Evolutionary conservation across 1,284 basidiomycete species (phyloP), one percentile per base, ranked within the genome.

Genomic region (Cerioporus squamosus): DNA sequence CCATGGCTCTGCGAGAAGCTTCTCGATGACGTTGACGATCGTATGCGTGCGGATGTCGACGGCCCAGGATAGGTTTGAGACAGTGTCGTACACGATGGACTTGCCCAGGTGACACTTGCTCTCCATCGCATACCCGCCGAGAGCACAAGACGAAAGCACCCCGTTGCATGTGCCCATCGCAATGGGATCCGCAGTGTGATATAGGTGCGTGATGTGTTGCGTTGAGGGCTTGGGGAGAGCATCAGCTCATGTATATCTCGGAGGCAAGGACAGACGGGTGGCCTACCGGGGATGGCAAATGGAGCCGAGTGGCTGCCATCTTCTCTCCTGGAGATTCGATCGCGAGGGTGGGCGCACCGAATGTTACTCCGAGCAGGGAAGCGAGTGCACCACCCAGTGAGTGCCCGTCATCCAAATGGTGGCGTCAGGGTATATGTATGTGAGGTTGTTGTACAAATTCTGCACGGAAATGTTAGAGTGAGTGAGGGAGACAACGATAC

Each of bases 401-500:
- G 74, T 97, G 95, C 97, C 97, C 17, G 86, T 87, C 42, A 98
- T 77, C 97, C 97, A 99, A 60, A 99, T 92, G 64, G 92, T 91
- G 53, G 95, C 85, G 62, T 93, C 77, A 9, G 97, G 97, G 74
- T 97, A 99, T 82, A 97, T 86, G 72, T 92, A 93, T 5, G 95
- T 91, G 51, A 99, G 68, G 78, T 98, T 95, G 80, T 96, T 93
- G 79, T 95, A 98, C 51, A 98, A 75, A 75, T 95, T 92, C 91
- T 95, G 70, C 12, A 8, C 26, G 12, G 5, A 33, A 10, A 22
- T 14, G n/a, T 20, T 15, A 15, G 29, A 7, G 6, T 20, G n/a
- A 20, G 31, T 22, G 4, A 8, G 31, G 12, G 3, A 24, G 24
- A 5, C 8, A 26, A n/a, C n/a, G 23, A 8, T 15, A 2, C 15